Evolutionary conservation across 805 yeast genomes (phyloP).

Genomic region (Blastobotrys robertii): DNA sequence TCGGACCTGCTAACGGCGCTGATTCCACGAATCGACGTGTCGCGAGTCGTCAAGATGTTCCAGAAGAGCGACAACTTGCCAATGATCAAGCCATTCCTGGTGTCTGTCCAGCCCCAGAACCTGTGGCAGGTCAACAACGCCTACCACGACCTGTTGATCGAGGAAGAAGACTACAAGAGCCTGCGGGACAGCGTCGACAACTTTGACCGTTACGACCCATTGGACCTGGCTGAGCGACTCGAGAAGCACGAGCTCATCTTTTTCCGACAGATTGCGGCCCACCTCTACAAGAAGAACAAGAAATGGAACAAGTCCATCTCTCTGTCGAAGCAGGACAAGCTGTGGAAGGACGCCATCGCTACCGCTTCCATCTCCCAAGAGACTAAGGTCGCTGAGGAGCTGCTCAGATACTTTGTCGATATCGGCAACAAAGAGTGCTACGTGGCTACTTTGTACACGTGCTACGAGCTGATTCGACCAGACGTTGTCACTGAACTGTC

Average conservation of each 20-base stretch:
- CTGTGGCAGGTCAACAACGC: constrained; percentile 88
- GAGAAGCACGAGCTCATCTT: constrained; percentile 86
- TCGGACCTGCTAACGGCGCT: constrained; percentile 78
- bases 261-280: constrained; percentile 94
- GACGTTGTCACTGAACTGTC: constrained; percentile 84
- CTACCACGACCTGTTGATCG: constrained; percentile 88
- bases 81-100: constrained; percentile 87
- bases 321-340: constrained; percentile 79
- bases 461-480: constrained; percentile 67
- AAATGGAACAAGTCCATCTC: constrained; percentile 86
- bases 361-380: constrained; percentile 81
- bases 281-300: constrained; percentile 86
- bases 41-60: constrained; percentile 91
- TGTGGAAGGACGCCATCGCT: constrained; percentile 90
- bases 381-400: constrained; percentile 76
- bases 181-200: constrained; percentile 79
- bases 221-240: constrained; percentile 84
- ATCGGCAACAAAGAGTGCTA: constrained; percentile 95
- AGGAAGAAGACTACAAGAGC: constrained; percentile 92
- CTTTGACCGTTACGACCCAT: constrained; percentile 82
- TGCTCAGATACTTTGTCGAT: constrained; percentile 85
- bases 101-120: constrained; percentile 84
- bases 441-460: constrained; percentile 77
- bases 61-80: constrained; percentile 94
- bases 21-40: constrained; percentile 83